A percentile compares a stretch with the other conserved stretches of the same genome.
These are phyloP conservation scores for Ilyonectria robusta DNA, from an alignment of 2,329 filamentous ascomycete genomes.

Conservation along the genomic window DNA sequence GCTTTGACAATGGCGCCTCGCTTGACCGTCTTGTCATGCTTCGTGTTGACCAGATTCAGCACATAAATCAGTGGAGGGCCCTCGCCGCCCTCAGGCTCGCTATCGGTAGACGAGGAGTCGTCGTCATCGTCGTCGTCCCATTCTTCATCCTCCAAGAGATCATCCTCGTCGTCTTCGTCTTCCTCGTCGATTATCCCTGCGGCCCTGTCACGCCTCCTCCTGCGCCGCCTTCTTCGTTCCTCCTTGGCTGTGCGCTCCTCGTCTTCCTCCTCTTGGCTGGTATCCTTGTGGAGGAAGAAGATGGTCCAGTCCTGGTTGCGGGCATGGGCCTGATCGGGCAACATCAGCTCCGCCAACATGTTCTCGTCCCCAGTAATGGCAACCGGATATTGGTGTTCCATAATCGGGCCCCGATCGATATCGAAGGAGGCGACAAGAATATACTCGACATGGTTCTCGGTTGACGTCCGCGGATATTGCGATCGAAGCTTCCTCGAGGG, in stretches of 20 bases:
- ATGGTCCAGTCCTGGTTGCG: slow-evolving; percentile 99
- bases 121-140: slow-evolving; percentile 65
- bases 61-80: slow-evolving; percentile 97
- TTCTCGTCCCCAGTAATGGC: slow-evolving; percentile 97
- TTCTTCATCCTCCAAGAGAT: slow-evolving; percentile 62
- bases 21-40: slow-evolving; percentile 93
- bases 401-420: slow-evolving; percentile 94
- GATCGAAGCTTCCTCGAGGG: slow-evolving; percentile 74
- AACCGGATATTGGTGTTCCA: slow-evolving; percentile 98
- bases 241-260: slow-evolving; percentile 73
- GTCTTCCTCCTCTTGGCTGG: slow-evolving; percentile 85
- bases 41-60: slow-evolving; percentile 96
- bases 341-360: slow-evolving; percentile 98
- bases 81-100: slow-evolving; percentile 79
- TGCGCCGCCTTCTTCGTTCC: slow-evolving; percentile 65
- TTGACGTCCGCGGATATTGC: slow-evolving; percentile 80
- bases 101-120: slow-evolving; percentile 66
- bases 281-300: slow-evolving; percentile 98
- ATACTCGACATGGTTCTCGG: slow-evolving; percentile 97
- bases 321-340: slow-evolving; percentile 96
- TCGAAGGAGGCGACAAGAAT: slow-evolving; percentile 98
- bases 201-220: slow-evolving; percentile 65
- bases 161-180: slow-evolving; percentile 58
- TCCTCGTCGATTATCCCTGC: slow-evolving; percentile 64
- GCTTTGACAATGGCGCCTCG: slow-evolving; percentile 96